Base-by-base conservation (phyloP, 1,284 basidiomycete species). In the Sutorius eximius region DNA sequence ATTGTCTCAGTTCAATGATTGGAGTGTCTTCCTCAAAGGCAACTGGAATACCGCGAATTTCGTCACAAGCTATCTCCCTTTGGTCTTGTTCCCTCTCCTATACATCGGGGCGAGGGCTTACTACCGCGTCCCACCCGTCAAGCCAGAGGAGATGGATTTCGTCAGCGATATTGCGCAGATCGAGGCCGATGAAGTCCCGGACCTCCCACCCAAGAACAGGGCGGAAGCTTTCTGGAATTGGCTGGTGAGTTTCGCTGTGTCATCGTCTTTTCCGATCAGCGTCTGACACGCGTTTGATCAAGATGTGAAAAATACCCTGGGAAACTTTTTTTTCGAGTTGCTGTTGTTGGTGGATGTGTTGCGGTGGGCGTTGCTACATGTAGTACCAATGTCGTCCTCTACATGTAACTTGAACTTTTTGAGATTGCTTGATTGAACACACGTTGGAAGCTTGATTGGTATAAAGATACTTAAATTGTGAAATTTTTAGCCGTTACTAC, bases 41-140 rank as follows among this genome's bases (percentile, higher is more conserved):
- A 65, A 75, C 13, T 89, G 89, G 86, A 67, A 69, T 18, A 77
- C 77, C 4, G 82, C 78, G 45, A 80, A 71, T 2, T 90, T 91
- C 58, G 77, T 93, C 47, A 91, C 89, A 43, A 88, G 84, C 68
- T 95, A 95, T 71, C 67, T 95, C 36, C 89, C 92, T 36, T 72
- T 93, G 45, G 72, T 72, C n/a, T 60, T 89, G 47, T 94, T 93
- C 82, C 87, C 89, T 18, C 58, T 93, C 54, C 69, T 95, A 44
- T 95, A 90, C 71, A 8, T 82, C 43, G 80, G 74, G 9, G 79
- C 83, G 53, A 82, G 81, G 61, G 62, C 82, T 24, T 78, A 73
- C 63, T 81, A 81, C 66, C 78, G 75, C 62, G 69, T 74, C 27
- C 73, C 79, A 12, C 69, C 76, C 16, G 72, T 85, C 36, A 73